Percentiles rank a stretch among this genome's conserved stretches.
Evolutionary conservation across 2,329 filamentous ascomycete genomes (phyloP).

Genomic region (Aspergillus caelatus): DNA sequence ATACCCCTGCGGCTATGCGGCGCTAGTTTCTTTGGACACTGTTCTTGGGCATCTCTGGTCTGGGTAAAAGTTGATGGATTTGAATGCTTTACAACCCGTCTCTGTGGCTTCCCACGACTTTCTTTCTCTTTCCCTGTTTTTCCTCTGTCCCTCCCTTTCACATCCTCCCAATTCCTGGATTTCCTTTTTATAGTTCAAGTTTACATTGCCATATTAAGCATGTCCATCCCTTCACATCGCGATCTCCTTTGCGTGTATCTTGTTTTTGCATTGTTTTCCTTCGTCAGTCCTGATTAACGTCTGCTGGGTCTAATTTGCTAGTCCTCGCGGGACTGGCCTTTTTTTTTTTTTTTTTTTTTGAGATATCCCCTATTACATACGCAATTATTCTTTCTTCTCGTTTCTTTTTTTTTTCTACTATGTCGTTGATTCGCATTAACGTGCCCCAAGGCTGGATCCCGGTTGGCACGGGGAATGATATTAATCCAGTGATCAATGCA

Average conservation of each 20-base stretch:
- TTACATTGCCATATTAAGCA: conserved; percentile 7
- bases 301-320: conserved; percentile 1
- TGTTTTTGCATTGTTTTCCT: conserved; percentile 5
- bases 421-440: background rate
- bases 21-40: conserved; percentile 17
- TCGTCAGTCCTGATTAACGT: conserved; percentile 7
- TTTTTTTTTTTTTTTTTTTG: background rate
- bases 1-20: conserved; percentile 23
- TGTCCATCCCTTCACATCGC: conserved; percentile 1
- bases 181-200: background rate
- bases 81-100: background rate
- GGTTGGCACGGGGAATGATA: conserved; percentile 12
- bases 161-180: background rate
- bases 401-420: conserved; percentile 3
- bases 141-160: background rate
- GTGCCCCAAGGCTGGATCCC: conserved; percentile 17
- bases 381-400: background rate
- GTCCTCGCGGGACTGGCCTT: background rate
- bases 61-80: conserved; percentile 6
- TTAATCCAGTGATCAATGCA: conserved; percentile 11
- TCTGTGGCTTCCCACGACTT: background rate
- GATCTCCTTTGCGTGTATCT: conserved; percentile 18
- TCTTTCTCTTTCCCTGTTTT: background rate
- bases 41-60: conserved; percentile 4
- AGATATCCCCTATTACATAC: conserved; percentile 5